Percentiles rank a stretch among this genome's conserved stretches.
Conservation (phyloP, 352 stramenopile species). For the Pythium guiyangense region DNA sequence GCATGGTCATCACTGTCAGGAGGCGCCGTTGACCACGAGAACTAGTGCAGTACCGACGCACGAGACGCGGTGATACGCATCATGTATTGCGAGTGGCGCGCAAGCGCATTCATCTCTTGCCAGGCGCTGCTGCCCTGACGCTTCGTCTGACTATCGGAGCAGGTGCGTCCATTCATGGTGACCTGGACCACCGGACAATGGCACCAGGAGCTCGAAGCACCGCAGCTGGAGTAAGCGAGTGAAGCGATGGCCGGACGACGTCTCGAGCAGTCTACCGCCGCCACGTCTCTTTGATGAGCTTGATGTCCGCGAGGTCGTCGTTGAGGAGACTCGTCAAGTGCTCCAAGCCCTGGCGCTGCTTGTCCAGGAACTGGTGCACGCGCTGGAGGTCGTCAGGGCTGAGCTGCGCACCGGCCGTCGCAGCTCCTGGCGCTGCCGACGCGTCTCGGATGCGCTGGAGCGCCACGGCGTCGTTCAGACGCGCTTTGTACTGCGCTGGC, state of each 20-base stretch:
- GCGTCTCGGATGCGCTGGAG: conserved; percentile 66
- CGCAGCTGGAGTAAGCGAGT: neutral
- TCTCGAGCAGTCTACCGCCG: conserved; percentile 38
- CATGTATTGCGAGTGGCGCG: too few species aligned
- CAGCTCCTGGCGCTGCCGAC: conserved; percentile 19
- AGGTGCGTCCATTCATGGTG: too few species aligned
- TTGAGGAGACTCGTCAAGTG: conserved; percentile 80
- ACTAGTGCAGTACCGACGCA: too few species aligned
- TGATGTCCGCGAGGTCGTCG: conserved; percentile 81
- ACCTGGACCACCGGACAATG: too few species aligned
- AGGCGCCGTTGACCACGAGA: too few species aligned
- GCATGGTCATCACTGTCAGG: too few species aligned
- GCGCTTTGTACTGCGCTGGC: conserved; percentile 85
- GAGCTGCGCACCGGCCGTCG: conserved; percentile 45
- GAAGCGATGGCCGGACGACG: neutral
- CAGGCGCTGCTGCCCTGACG: too few species aligned
- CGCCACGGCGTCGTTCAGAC: conserved; percentile 71
- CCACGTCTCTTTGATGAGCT: conserved; percentile 87
- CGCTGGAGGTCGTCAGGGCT: conserved; percentile 68
- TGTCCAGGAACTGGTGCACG: conserved; percentile 82
- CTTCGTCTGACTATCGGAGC: too few species aligned
- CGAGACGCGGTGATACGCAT: too few species aligned
- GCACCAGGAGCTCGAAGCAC: too few species aligned
- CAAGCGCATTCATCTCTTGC: too few species aligned
- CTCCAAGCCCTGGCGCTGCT: conserved; percentile 81